Conservation (phyloP, 2,329 filamentous ascomycete genomes). For the Chaetomium globosum region DNA sequence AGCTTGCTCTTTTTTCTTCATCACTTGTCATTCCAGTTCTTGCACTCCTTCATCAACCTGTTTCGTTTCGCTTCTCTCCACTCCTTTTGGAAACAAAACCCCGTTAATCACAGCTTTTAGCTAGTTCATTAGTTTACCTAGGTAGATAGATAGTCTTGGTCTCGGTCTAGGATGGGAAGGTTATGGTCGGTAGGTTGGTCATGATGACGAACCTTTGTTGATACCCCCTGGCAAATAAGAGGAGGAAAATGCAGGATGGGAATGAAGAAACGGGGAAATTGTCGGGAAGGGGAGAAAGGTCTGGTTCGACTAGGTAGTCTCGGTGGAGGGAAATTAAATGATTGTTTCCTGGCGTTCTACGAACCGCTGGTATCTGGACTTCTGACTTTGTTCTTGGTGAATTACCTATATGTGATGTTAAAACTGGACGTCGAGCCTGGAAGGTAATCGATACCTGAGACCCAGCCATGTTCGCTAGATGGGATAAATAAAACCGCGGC, state of each 20-base stretch:
- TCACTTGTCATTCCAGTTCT: neutral
- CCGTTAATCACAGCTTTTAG: conserved; percentile 8
- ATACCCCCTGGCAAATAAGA: conserved; percentile 26
- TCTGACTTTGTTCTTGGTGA: neutral
- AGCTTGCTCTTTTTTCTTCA: conserved; percentile 9
- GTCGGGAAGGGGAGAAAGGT: neutral
- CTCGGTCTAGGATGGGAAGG: conserved; percentile 15
- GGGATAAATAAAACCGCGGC: no score
- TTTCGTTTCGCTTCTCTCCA: conserved; percentile 19
- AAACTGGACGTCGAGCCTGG: neutral
- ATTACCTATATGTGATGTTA: neutral
- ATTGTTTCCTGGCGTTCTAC: conserved; percentile 2
- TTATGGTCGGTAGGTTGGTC: conserved; percentile 5
- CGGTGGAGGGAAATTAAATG: conserved; percentile 13
- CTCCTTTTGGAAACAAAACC: conserved; percentile 12
- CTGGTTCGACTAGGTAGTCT: conserved; percentile 4
- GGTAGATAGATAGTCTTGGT: conserved; percentile 23
- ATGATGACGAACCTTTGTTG: conserved; percentile 26
- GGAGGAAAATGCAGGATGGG: conserved; percentile 14
- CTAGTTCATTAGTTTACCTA: conserved; percentile 9
- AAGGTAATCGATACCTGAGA: neutral
- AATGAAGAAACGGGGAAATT: neutral
- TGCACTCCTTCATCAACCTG: conserved; percentile 3
- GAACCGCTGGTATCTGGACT: neutral
- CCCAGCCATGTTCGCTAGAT: no score